Evolutionary conservation across 352 stramenopile species (phyloP).

Genomic region (Globisporangium polare): DNA sequence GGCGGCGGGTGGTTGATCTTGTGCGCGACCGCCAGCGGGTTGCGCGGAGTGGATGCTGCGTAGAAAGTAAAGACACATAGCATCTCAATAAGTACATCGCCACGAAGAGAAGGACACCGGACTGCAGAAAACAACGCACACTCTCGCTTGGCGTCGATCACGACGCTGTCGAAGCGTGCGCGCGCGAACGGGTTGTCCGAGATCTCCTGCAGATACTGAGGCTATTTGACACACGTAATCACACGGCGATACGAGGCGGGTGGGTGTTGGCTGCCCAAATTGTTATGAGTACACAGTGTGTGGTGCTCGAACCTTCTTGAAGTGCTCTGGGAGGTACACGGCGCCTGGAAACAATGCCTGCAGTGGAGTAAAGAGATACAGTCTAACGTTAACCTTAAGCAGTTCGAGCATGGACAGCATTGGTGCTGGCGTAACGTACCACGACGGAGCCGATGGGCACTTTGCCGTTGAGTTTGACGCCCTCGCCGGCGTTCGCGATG

Average conservation of each 20-base stretch:
- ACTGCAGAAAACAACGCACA: conserved; percentile 27
- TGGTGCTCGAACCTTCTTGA: conserved; percentile 59
- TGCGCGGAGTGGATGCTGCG: conserved; percentile 51
- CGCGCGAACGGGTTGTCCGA: conserved; percentile 75
- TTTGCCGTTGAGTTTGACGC: conserved; percentile 62
- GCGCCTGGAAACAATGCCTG: conserved; percentile 74
- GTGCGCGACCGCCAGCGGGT: conserved; percentile 72
- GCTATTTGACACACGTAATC: conserved; percentile 7
- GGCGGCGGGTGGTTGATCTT: conserved; percentile 85
- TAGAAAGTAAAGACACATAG: background rate
- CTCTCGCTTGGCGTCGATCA: conserved; percentile 82
- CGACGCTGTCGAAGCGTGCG: conserved; percentile 82
- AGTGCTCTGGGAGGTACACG: conserved; percentile 83
- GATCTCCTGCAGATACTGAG: conserved; percentile 60
- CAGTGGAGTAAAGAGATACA: background rate
- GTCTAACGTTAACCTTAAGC: background rate
- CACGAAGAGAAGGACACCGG: background rate
- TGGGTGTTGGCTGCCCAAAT: background rate
- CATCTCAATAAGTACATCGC: background rate
- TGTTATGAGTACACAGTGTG: background rate
- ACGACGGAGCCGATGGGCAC: conserved; percentile 68
- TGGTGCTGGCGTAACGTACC: conserved; percentile 26
- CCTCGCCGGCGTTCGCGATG: conserved; percentile 55
- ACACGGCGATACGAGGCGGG: no score
- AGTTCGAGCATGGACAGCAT: background rate